Evolutionary conservation across 1,284 basidiomycete species (phyloP).

Genomic region (Leccinum insolens): DNA sequence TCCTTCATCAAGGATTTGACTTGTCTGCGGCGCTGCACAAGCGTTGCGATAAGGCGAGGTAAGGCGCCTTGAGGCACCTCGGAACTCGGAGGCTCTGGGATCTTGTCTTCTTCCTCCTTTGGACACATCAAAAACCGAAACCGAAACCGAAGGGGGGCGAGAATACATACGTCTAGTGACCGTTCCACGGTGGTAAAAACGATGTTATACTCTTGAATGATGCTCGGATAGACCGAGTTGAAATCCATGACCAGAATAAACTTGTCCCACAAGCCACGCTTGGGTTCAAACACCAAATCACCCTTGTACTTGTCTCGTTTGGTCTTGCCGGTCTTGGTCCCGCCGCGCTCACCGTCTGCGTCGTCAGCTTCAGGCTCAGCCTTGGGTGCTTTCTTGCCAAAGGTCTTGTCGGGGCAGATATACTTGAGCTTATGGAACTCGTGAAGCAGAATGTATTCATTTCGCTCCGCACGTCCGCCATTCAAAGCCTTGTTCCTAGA

Average conservation of each 20-base stretch:
- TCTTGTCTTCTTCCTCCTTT: slow-evolving; percentile 80
- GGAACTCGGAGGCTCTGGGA: slow-evolving; percentile 85
- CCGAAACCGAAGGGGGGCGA: slow-evolving; percentile 6
- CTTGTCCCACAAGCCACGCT: slow-evolving; percentile 95
- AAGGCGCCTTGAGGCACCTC: slow-evolving; percentile 86
- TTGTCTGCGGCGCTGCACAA: slow-evolving; percentile 87
- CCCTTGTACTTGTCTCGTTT: slow-evolving; percentile 98
- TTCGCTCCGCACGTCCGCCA: slow-evolving; percentile 95
- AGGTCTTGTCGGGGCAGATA: slow-evolving; percentile 94
- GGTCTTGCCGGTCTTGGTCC: slow-evolving; percentile 56
- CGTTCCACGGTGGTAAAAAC: slow-evolving; percentile 97
- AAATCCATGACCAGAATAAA: slow-evolving; percentile 99
- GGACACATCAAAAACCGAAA: slow-evolving; percentile 5
- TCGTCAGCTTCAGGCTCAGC: slow-evolving; percentile 49
- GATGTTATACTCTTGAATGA: slow-evolving; percentile 99
- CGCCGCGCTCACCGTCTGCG: slow-evolving; percentile 63
- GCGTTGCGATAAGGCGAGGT: slow-evolving; percentile 93
- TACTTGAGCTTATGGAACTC: slow-evolving; percentile 98
- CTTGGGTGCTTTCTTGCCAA: slow-evolving; percentile 67
- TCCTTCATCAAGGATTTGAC: slow-evolving; percentile 98
- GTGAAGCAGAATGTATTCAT: slow-evolving; percentile 99
- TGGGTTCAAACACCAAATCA: slow-evolving; percentile 97
- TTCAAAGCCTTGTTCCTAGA: slow-evolving; percentile 92
- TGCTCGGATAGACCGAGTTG: slow-evolving; percentile 98
- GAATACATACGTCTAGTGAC: slow-evolving; percentile 59